These are phyloP conservation scores for Diaporthe vaccinii DNA, from an alignment of 2,329 filamentous ascomycete genomes.

Conservation along the genomic window DNA sequence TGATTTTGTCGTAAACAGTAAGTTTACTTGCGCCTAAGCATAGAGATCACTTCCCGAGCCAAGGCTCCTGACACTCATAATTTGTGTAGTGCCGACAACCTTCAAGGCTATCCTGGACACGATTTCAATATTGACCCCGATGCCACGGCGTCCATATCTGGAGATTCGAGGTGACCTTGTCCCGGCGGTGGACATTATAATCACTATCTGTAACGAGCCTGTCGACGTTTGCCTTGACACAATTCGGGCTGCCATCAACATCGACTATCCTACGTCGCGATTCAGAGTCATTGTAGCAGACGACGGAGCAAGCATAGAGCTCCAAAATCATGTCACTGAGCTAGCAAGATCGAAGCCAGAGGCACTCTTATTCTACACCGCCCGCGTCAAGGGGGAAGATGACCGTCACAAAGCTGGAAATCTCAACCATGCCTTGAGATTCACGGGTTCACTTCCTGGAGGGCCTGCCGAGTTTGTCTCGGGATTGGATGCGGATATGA, in stretches of 20 bases:
- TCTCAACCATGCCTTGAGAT: conserved; percentile 70
- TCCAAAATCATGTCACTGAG: conserved; percentile 53
- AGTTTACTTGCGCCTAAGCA: neutral
- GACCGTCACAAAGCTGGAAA: conserved; percentile 70
- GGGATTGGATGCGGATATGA: conserved; percentile 78
- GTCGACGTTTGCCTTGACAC: conserved; percentile 70
- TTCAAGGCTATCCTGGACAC: conserved; percentile 8
- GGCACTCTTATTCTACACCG: conserved; percentile 51
- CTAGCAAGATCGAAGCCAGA: conserved; percentile 48
- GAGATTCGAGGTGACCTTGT: conserved; percentile 62
- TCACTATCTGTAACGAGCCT: conserved; percentile 71
- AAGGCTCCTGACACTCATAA: neutral
- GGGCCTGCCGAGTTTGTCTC: conserved; percentile 71
- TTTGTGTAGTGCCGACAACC: neutral
- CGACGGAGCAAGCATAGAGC: conserved; percentile 60
- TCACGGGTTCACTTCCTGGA: conserved; percentile 63
- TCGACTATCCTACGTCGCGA: conserved; percentile 67
- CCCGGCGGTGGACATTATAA: conserved; percentile 68
- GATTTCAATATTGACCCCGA: conserved; percentile 3
- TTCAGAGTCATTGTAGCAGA: conserved; percentile 70
- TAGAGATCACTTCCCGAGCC: neutral
- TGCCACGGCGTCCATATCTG: conserved; percentile 58
- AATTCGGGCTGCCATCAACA: conserved; percentile 64
- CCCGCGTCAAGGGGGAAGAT: neutral
- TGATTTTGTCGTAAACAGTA: neutral